Evolutionary conservation across 1,284 basidiomycete species (phyloP).

Genomic region (Puccinia coronata): DNA sequence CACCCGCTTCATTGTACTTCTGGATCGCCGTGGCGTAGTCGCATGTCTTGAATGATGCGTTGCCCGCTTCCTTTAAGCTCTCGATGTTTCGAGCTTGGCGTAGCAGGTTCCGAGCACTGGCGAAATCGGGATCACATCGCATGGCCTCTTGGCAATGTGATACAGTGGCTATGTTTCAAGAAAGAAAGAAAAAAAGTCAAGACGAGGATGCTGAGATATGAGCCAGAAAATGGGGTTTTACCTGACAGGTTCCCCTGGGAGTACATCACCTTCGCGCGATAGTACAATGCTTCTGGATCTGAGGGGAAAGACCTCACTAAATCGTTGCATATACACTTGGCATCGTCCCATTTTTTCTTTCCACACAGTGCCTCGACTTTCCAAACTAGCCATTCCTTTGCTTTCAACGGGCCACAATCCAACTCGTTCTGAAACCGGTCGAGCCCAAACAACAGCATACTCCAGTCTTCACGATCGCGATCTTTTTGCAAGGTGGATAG

Average conservation of each 20-base stretch:
- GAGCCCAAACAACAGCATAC: constrained; percentile 55
- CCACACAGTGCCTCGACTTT: constrained; percentile 73
- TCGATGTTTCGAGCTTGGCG: constrained; percentile 78
- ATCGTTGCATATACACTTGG: constrained; percentile 71
- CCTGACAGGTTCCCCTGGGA: constrained; percentile 52
- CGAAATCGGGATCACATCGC: constrained; percentile 75
- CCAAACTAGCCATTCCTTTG: constrained; percentile 76
- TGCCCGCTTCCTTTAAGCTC: constrained; percentile 79
- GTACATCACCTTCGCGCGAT: constrained; percentile 55
- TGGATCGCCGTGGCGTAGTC: constrained; percentile 68
- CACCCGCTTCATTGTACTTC: constrained; percentile 68
- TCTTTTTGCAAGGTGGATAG: constrained; percentile 72
- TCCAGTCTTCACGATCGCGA: constrained; percentile 62
- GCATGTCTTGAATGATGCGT: constrained; percentile 71
- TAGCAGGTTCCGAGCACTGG: constrained; percentile 69
- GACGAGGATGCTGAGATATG: constrained; percentile 60
- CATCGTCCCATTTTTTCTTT: constrained; percentile 70
- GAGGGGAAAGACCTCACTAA: constrained; percentile 55
- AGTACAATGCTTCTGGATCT: constrained; percentile 52
- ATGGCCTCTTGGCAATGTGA: constrained; percentile 74
- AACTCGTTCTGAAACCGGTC: constrained; percentile 68
- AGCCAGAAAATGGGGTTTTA: constrained; percentile 53
- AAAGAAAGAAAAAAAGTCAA: constrained; percentile 63
- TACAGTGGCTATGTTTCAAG: constrained; percentile 70
- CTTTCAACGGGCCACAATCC: constrained; percentile 64